Percentiles rank a stretch among this genome's conserved stretches.
These are phyloP conservation scores for Termitomyces sp. DNA, from an alignment of 768 basidiomycete species.

Conservation along the genomic window DNA sequence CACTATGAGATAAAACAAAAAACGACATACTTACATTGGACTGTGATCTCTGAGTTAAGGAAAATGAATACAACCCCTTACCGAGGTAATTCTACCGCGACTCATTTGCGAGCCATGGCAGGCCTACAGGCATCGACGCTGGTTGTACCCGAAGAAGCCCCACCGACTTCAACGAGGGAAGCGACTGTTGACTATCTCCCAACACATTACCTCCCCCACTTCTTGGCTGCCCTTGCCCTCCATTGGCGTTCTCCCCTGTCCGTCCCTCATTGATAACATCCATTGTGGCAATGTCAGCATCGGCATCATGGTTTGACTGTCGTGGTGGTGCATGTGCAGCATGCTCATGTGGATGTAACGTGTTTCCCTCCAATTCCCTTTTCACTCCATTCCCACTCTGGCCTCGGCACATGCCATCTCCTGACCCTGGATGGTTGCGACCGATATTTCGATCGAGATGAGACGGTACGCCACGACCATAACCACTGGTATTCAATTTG, in stretches of 20 bases:
- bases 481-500: conserved; percentile 3
- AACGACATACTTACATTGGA: neutral
- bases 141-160: conserved; percentile 41
- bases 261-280: conserved; percentile 7
- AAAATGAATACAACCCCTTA: neutral
- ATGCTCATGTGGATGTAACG: neutral
- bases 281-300: conserved; percentile 9
- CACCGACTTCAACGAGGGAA: conserved; percentile 72
- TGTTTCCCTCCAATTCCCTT: conserved; percentile 16
- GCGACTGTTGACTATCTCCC: conserved; percentile 33
- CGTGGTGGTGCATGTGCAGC: neutral
- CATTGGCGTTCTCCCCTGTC: conserved; percentile 5
- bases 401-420: conserved; percentile 15
- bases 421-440: conserved; percentile 16
- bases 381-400: conserved; percentile 21
- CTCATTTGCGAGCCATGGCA: conserved; percentile 67
- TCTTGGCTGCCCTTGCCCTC: conserved; percentile 13
- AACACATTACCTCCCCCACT: conserved; percentile 10
- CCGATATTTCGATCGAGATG: conserved; percentile 12
- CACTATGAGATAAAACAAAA: conserved; percentile 1
- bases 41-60: neutral
- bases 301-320: conserved; percentile 11
- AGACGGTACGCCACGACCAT: conserved; percentile 1
- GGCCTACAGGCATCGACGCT: conserved; percentile 52
- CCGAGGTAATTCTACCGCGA: conserved; percentile 26